These are phyloP conservation scores for Kappamyces sp. DNA, from an alignment of 192 early-diverging fungal species.

Conservation along the genomic window DNA sequence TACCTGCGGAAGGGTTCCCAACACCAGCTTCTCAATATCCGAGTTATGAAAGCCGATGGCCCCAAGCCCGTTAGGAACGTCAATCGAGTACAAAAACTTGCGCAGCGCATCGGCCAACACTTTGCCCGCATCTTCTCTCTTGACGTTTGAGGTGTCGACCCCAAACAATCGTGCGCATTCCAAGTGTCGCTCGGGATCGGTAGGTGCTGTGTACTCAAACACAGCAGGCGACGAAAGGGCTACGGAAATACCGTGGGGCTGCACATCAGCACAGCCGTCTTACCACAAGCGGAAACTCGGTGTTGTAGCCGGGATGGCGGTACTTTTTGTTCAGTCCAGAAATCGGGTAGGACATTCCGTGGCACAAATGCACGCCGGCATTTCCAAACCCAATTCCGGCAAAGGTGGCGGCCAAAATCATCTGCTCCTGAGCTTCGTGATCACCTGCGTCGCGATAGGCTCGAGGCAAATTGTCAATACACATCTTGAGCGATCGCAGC, in stretches of 20 bases:
- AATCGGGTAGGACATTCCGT: constrained; percentile 80
- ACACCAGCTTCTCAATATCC: constrained; percentile 67
- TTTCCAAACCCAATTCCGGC: constrained; percentile 87
- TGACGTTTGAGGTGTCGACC: constrained; percentile 54
- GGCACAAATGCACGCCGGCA: constrained; percentile 84
- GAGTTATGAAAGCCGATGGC: constrained; percentile 68
- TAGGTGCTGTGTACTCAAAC: constrained; percentile 73
- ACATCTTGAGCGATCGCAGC: constrained; percentile 69
- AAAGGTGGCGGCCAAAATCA: constrained; percentile 85
- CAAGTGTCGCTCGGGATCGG: constrained; percentile 80
- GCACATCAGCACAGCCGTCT: constrained; percentile 20
- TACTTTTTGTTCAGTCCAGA: constrained; percentile 78
- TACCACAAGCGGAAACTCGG: constrained; percentile 68
- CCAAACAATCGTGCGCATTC: constrained; percentile 73
- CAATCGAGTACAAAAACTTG: constrained; percentile 65
- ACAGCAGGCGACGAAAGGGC: constrained; percentile 88
- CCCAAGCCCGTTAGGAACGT: constrained; percentile 75
- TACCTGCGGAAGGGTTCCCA: constrained; percentile 77
- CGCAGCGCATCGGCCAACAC: constrained; percentile 71
- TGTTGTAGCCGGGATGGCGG: constrained; percentile 71
- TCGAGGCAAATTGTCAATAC: constrained; percentile 68
- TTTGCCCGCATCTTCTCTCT: constrained; percentile 63
- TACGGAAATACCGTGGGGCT: constrained; percentile 70
- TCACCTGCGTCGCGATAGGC: constrained; percentile 65
- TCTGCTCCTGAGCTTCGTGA: constrained; percentile 64